Base-by-base conservation (phyloP, 2,329 filamentous ascomycete species). In the Rutstroemia sydowiana region DNA sequence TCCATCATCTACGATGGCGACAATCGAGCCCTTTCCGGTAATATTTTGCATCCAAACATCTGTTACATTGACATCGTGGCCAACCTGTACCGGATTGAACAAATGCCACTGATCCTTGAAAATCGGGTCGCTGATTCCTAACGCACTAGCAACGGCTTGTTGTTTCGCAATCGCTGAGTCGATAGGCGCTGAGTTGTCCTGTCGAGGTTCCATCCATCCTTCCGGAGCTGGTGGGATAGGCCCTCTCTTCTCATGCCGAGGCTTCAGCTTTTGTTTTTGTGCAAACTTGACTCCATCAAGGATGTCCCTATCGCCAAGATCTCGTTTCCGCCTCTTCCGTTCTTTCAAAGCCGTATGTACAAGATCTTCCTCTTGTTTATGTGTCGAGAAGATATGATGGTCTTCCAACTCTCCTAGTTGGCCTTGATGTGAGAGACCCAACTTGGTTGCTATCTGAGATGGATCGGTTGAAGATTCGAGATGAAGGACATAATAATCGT, bases 101-200 rank as follows among this genome's bases (percentile, higher is more conserved):
- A 98, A 73, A 75, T 98, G 93, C 93, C 93, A 98, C 70, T 98
- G 93, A 52, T 95, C 86, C 39, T 79, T 75, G 70, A 97, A 98
- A 48, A 95, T 95, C 16, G 93, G 93, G 64, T 98, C 93, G 30
- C 74, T 69, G 58, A 98, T 97, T 13, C 75, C 74, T n/a, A 98
- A 75, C 2, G 75, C 72, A 46, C 75, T 69, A 59, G 83, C 83
- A 43, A 95, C 72, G 5, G 76, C 69, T 45, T 77, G 68, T 59
- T 86, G 83, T 55, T 76, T 72, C 55, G 76, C 68, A 21, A 85
- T 71, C 3, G 81, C 79, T 10, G 56, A 42, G 31, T 59, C 56
- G 3, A 56, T 53, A 1, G 61, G 54, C 7, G 57, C 48, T 23
- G 48, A 39, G 21, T 30, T 32, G 28, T 53, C 57, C 39, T 64